These are phyloP conservation scores for Haematococcus lacustris DNA, from an alignment of 139 green algal species.

Conservation along the genomic window DNA sequence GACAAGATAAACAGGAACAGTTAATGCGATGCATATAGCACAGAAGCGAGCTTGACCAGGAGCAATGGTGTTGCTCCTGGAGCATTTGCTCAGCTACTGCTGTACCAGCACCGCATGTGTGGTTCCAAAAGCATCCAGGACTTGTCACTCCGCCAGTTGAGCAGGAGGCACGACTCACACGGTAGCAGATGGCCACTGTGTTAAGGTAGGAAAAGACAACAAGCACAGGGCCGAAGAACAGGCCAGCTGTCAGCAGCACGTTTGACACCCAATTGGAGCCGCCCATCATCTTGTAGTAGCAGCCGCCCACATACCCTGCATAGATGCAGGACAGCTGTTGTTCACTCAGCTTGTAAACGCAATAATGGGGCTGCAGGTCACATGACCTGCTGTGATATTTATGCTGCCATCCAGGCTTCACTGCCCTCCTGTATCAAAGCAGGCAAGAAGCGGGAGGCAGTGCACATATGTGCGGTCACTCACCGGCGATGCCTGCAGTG, in stretches of 20 bases:
- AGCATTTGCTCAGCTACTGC: neutral
- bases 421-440: too few species aligned
- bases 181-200: conserved; percentile 49
- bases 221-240: conserved; percentile 77
- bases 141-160: neutral
- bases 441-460: too few species aligned
- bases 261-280: conserved; percentile 73
- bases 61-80: too few species aligned
- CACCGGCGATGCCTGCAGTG: conserved; percentile 64
- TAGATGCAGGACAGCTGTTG: too few species aligned
- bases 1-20: neutral
- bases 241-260: conserved; percentile 57
- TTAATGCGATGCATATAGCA: neutral
- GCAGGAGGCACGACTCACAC: conserved; percentile 1
- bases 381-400: too few species aligned
- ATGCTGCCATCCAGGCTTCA: too few species aligned
- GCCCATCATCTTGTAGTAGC: conserved; percentile 83
- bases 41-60: too few species aligned
- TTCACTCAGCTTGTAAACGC: too few species aligned
- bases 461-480: too few species aligned
- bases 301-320: conserved; percentile 76
- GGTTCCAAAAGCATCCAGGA: neutral
- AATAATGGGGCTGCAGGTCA: too few species aligned
- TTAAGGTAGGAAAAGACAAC: conserved; percentile 79
- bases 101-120: neutral